Percentiles rank a stretch among this genome's conserved stretches.
Conservation (phyloP, 2,329 filamentous ascomycete genomes). For the Aspergillus hortae region DNA sequence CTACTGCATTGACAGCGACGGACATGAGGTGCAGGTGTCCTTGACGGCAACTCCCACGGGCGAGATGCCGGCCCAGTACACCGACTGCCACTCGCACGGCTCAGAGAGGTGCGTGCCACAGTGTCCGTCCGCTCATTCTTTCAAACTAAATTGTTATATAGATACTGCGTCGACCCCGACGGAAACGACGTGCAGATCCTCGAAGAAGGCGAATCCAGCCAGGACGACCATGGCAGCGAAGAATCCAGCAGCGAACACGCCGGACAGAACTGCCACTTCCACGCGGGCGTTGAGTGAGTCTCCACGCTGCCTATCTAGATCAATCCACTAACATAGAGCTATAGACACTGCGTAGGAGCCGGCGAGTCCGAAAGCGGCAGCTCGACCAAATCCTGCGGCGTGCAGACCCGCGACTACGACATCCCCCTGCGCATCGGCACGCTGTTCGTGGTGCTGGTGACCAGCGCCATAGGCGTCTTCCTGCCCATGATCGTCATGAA, state of each 20-base stretch:
- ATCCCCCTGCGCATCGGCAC: constrained; percentile 66
- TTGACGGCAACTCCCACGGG: constrained; percentile 52
- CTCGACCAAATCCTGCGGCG: constrained; percentile 43
- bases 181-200: constrained; percentile 61
- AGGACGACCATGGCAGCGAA: constrained; percentile 19
- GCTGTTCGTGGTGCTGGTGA: constrained; percentile 67
- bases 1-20: constrained; percentile 33
- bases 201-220: constrained; percentile 27
- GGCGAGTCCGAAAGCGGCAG: constrained; percentile 45
- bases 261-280: constrained; percentile 62
- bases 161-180: constrained; percentile 59
- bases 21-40: constrained; percentile 36
- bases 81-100: constrained; percentile 62
- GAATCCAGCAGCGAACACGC: constrained; percentile 4
- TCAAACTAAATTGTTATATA: constrained; percentile 24
- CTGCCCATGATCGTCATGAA: constrained; percentile 61
- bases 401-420: constrained; percentile 58
- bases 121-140: not conserved
- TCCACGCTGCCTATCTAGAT: not conserved
- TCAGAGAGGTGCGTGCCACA: constrained; percentile 47
- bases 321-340: constrained; percentile 5
- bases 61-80: constrained; percentile 58
- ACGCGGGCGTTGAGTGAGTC: constrained; percentile 69
- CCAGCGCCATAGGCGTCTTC: constrained; percentile 67
- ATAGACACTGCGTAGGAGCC: constrained; percentile 53